Percentiles rank a stretch among this genome's conserved stretches.
These are phyloP conservation scores for Cucumis cinereus DNA, from an alignment of 306 rosid species.

Conservation along the genomic window DNA sequence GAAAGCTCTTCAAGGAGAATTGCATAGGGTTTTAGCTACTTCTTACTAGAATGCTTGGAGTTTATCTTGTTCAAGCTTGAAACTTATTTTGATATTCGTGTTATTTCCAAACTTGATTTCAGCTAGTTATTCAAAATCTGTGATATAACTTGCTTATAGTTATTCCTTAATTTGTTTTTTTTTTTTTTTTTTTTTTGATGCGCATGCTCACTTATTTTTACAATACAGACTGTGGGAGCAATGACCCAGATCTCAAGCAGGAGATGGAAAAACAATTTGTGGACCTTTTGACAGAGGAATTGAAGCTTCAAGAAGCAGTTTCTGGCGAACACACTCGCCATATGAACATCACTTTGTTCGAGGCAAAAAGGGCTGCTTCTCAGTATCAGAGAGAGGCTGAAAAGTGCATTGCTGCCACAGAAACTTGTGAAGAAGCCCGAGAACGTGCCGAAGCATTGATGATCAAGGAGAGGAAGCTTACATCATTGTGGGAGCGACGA, in stretches of 20 bases:
- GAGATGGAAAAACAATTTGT: slow-evolving; percentile 98
- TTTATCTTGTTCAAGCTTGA: background rate
- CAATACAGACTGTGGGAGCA: slow-evolving; percentile 72
- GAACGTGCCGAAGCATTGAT: slow-evolving; percentile 62
- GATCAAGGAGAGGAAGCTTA: slow-evolving; percentile 63
- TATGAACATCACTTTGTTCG: slow-evolving; percentile 75
- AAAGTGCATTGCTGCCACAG: slow-evolving; percentile 81
- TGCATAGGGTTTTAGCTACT: background rate
- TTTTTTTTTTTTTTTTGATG: background rate
- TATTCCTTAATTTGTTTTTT: background rate
- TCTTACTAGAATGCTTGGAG: background rate
- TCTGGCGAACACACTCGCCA: slow-evolving; percentile 53
- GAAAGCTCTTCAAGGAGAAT: background rate
- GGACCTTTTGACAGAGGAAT: slow-evolving; percentile 79
- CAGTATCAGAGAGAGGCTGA: slow-evolving; percentile 97
- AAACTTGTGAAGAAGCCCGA: slow-evolving; percentile 92
- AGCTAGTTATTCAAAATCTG: background rate
- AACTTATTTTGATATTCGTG: background rate
- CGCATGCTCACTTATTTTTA: background rate
- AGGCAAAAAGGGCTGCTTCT: slow-evolving; percentile 77
- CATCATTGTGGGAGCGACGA: slow-evolving; percentile 64
- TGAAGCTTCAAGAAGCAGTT: slow-evolving; percentile 82
- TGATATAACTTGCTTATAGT: background rate
- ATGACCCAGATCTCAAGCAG: slow-evolving; percentile 77
- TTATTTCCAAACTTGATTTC: background rate